Conservation (phyloP, 2,329 filamentous ascomycete species). For the Diaporthe aspalathi region DNA sequence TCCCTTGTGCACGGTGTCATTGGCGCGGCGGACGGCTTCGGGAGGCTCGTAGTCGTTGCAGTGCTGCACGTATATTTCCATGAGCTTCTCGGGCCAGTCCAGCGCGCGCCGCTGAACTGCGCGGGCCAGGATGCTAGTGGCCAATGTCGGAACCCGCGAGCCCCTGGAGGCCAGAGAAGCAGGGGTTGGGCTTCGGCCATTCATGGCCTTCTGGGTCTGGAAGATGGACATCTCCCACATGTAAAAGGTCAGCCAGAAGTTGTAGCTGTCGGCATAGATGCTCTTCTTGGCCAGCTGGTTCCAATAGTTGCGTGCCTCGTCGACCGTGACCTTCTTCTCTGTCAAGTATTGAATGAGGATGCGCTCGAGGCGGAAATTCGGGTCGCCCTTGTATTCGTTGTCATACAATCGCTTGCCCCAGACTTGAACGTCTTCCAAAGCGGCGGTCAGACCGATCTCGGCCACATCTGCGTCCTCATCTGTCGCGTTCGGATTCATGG, state of each 20-base stretch:
- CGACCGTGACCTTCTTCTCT: conserved; percentile 81
- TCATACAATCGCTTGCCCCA: conserved; percentile 82
- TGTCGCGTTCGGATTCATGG: conserved; percentile 77
- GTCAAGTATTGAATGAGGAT: conserved; percentile 93
- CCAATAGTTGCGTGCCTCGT: conserved; percentile 83
- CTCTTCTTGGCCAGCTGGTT: conserved; percentile 73
- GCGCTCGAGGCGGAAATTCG: conserved; percentile 86
- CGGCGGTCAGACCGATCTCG: conserved; percentile 87
- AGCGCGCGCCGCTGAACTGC: conserved; percentile 72
- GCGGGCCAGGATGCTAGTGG: conserved; percentile 80
- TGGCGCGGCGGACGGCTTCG: conserved; percentile 77
- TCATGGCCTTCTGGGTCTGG: conserved; percentile 58
- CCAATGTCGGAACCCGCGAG: conserved; percentile 74
- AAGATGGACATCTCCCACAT: conserved; percentile 85
- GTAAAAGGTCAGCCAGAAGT: conserved; percentile 95
- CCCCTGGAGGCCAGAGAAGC: conserved; percentile 44
- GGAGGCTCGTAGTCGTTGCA: conserved; percentile 92
- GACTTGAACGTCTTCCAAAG: conserved; percentile 85
- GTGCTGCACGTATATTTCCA: conserved; percentile 80
- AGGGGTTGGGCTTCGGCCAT: conserved; percentile 63
- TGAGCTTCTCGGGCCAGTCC: conserved; percentile 81
- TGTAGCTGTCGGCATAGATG: conserved; percentile 80
- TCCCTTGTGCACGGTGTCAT: conserved; percentile 78
- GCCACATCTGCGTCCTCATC: conserved; percentile 91
- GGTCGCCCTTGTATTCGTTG: conserved; percentile 83